These are phyloP conservation scores for Trichoderma virens DNA, from an alignment of 495 filamentous ascomycete genomes.

Conservation along the genomic window DNA sequence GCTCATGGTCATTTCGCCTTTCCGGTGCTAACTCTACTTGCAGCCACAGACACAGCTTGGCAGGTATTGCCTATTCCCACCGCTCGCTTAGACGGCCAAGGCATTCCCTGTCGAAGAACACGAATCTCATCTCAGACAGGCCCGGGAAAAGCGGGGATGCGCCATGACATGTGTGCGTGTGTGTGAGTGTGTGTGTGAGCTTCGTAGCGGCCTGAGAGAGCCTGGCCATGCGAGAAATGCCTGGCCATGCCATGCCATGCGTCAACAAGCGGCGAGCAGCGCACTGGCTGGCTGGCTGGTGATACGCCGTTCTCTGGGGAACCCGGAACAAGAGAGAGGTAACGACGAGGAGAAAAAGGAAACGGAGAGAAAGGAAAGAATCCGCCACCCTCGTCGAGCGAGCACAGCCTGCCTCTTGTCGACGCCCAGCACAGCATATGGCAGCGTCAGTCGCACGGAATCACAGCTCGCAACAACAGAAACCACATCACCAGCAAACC, in stretches of 20 bases:
- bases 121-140: not conserved
- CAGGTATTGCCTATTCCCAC: too few species aligned
- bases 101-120: not conserved
- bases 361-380: not conserved
- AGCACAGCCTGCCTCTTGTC: too few species aligned
- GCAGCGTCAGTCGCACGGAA: not conserved
- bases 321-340: not conserved
- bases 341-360: not conserved
- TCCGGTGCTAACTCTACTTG: too few species aligned
- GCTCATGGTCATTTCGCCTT: too few species aligned
- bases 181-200: not conserved
- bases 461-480: not conserved
- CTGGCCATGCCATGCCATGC: slow-evolving; percentile 7
- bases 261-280: slow-evolving; percentile 5
- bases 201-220: not conserved
- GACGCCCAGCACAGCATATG: not conserved
- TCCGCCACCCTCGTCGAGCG: too few species aligned
- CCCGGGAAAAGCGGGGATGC: not conserved
- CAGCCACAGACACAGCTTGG: too few species aligned
- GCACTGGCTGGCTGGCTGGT: not conserved
- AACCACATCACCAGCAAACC: not conserved
- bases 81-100: not conserved
- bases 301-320: not conserved
- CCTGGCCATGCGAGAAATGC: slow-evolving; percentile 6
- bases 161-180: not conserved